phyloP scores from a whole-genome alignment of 1,139 yeast genomes.

The Entelexis paramagnoliae region DNA sequence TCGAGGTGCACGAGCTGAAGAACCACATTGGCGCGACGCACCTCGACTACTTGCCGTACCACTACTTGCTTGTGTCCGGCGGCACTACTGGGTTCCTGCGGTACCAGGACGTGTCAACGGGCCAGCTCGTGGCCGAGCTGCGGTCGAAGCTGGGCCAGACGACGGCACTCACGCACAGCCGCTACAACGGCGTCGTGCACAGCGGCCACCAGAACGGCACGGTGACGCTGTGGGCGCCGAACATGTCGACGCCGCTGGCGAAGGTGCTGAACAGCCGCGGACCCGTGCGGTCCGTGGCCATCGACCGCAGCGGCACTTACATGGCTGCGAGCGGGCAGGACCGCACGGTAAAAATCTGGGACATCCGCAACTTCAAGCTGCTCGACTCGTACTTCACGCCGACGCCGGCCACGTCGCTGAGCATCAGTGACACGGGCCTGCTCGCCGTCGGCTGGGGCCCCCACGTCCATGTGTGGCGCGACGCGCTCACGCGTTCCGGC shows the following conservation, averaged over 20 bases:
- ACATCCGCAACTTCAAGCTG: conserved; percentile 70
- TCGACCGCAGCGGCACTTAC: conserved; percentile 85
- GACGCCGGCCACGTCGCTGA: conserved; percentile 71
- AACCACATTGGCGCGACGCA: conserved; percentile 79
- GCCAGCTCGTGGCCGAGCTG: conserved; percentile 68
- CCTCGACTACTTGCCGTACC: conserved; percentile 86
- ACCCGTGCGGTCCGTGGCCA: conserved; percentile 73
- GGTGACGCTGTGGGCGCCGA: conserved; percentile 89
- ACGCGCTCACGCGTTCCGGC: conserved; percentile 32
- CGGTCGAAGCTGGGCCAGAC: conserved; percentile 89
- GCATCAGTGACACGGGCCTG: conserved; percentile 80
- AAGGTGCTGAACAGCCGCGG: conserved; percentile 75
- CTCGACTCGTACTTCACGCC: conserved; percentile 68
- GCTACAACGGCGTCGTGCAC: conserved; percentile 92
- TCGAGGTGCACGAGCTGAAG: conserved; percentile 82
- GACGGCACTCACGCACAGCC: conserved; percentile 76
- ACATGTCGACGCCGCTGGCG: conserved; percentile 74
- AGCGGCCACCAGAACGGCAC: conserved; percentile 91
- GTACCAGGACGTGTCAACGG: conserved; percentile 94
- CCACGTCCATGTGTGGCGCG: conserved; percentile 59
- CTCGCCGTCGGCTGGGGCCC: conserved; percentile 91
- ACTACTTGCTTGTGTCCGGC: conserved; percentile 74
- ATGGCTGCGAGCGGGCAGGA: conserved; percentile 94
- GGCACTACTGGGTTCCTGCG: conserved; percentile 82
- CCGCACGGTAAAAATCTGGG: conserved; percentile 82